Base-by-base conservation (phyloP, 805 yeast species). In the Nematodospora valgi region DNA sequence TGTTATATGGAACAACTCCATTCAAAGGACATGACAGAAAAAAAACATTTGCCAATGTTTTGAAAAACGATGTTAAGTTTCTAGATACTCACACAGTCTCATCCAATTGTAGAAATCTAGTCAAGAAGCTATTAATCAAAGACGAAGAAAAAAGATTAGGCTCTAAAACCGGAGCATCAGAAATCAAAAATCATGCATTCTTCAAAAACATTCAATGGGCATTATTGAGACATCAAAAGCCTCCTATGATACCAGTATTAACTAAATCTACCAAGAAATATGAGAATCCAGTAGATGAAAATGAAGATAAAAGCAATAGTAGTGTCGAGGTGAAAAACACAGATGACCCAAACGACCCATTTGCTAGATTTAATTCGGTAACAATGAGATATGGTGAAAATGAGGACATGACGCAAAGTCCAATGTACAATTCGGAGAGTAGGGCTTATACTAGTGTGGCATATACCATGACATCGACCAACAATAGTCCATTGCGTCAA, bases 201-300 rank as follows among this genome's bases (percentile, higher is more conserved):
- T 93, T 93, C 72, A 91, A 88, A 54, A 83, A 70, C 48, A 80
- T 86, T 2, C 95, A 88, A 56, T 93, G 99, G 99, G 97, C 98
- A 0, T 68, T 93, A 40, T 65, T 93, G 38, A 74, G 98, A 48
- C 86, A 93, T 58, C 93, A 83, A 54, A 82, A 83, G 39, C 98
- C 99, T 1, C 99, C 99, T 11, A 81, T 93, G 80, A 81, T 93
- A 12, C 99, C 99, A 0, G 83, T 83, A 0, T 70, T 87, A 28
- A 62, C 69, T 11, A 64, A 64, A 36, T 40, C 56, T 8, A 54
- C 49, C 15, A 56, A 49, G 30, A 41, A 40, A 12, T 49, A 49
- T 15, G 48, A 44, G 18, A 52, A 45, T 30, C 44, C 39, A 25
- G 38, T 34, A 2, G 35, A 35, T 20, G 52, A 47, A 22, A 42